Percentiles rank a stretch among this genome's conserved stretches.
Conservation (phyloP, 2,329 filamentous ascomycete species). For the Phialophora tarda region DNA sequence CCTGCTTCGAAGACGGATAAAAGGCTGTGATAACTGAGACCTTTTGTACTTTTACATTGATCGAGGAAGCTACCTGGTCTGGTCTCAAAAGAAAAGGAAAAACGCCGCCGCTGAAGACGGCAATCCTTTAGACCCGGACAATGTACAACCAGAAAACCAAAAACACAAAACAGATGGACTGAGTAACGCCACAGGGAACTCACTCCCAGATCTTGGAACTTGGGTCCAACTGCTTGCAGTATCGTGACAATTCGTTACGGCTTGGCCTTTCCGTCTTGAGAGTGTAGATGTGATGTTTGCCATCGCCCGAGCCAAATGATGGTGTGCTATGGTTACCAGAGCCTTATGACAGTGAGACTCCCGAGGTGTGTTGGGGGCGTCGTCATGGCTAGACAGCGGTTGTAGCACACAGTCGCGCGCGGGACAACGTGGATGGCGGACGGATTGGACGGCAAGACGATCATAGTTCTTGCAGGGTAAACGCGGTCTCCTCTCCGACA, state of each 20-base stretch:
- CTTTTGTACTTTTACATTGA: not conserved
- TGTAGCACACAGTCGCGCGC: not conserved
- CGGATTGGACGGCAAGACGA: not conserved
- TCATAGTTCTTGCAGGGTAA: constrained; percentile 36
- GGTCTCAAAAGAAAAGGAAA: not conserved
- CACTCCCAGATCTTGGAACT: not conserved
- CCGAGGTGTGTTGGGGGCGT: not conserved
- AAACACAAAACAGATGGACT: not conserved
- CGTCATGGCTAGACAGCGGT: not conserved
- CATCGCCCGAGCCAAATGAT: not conserved
- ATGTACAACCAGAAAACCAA: not conserved
- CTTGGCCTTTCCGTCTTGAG: not conserved
- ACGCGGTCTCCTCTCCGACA: constrained; percentile 32
- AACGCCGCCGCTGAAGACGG: not conserved
- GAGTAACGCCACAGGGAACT: not conserved
- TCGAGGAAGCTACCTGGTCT: not conserved
- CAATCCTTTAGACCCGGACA: not conserved
- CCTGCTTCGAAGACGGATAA: not conserved
- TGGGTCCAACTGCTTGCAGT: not conserved
- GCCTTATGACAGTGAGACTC: not conserved
- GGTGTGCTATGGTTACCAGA: not conserved
- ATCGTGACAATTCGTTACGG: not conserved
- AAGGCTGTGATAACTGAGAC: not conserved
- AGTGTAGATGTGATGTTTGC: not conserved
- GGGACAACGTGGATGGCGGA: not conserved